Evolutionary conservation across 805 yeast species (phyloP).

Genomic region (Helenozyma rhizophorensis): DNA sequence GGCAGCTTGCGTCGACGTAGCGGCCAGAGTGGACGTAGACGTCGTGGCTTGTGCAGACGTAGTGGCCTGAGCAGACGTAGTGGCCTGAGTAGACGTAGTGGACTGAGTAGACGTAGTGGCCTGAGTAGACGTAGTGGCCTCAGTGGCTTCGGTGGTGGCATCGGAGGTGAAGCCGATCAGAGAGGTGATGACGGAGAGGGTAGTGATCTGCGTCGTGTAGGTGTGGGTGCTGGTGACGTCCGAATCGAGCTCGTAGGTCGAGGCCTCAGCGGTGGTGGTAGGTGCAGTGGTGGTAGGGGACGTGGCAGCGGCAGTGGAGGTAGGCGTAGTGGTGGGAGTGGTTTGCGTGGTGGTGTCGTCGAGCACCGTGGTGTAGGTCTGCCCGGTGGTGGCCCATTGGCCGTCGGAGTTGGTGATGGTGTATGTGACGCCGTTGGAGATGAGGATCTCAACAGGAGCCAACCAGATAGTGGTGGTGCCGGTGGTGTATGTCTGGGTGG

Average conservation of each 20-base stretch:
- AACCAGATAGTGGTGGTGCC: constrained; percentile 46
- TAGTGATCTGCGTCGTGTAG: too few species aligned
- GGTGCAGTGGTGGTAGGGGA: constrained; percentile 1
- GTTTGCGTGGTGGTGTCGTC: constrained; percentile 9
- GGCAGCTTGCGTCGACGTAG: constrained; percentile 1
- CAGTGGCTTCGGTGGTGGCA: constrained; percentile 1
- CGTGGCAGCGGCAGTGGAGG: constrained; percentile 2
- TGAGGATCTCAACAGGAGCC: constrained; percentile 50
- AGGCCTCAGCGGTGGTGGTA: not conserved
- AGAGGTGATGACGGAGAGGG: too few species aligned
- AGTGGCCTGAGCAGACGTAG: constrained; percentile 1
- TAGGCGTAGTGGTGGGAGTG: constrained; percentile 1
- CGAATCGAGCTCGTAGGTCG: too few species aligned
- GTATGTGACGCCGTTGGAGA: constrained; percentile 49
- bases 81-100: not conserved
- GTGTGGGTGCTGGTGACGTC: too few species aligned
- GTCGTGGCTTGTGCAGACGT: constrained; percentile 1
- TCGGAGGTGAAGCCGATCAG: too few species aligned
- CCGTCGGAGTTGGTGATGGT: constrained; percentile 40
- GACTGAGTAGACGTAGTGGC: not conserved
- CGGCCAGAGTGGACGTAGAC: constrained; percentile 3
- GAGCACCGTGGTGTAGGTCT: constrained; percentile 29
- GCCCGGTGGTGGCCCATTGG: constrained; percentile 28
- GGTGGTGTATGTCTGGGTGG: constrained; percentile 36
- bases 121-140: constrained; percentile 12